Evolutionary conservation across 192 early-diverging fungal species (phyloP), one percentile per base, ranked within the genome.

Genomic region (Obelidium mucronatum): DNA sequence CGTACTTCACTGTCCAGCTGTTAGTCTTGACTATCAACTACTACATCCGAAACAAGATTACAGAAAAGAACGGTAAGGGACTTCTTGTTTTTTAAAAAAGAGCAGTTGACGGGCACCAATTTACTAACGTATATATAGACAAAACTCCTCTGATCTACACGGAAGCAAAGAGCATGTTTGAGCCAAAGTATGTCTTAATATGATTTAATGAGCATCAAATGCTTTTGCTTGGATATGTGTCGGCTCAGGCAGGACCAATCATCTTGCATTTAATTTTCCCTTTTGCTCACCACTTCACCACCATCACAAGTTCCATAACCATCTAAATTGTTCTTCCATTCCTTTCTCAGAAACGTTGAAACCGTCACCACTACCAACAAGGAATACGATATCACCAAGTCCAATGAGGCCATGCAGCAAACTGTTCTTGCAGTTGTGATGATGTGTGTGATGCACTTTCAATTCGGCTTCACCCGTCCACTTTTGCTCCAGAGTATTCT

Each of bases 391-490:
- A 77, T 89, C 53, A 90, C 90, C 79, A 83, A 91, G 59, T 75
- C 93, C 70, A 83, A 87, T 61, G 91, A 93, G 80, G 71, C 85
- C 26, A 73, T 93, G 64, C 94, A 91, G 71, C 90, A 92, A 67
- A 87, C 91, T 3, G 60, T 91, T 37, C 86, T 92, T 15, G 91
- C 92, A 17, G 64, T 92, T 35, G 90, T 80, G 8, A 86, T 97
- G 60, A 90, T 98, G 66, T 79, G 80, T 26, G 87, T 93, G 48
- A 86, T 97, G 81, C 91, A 98, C 83, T 93, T 92, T 84, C 90
- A 95, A 81, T 96, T 90, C 74, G 91, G 91, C 31, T 95, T 95
- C 68, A 86, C 94, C 52, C 93, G 95, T 75, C 96, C 96, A 4
- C 81, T 98, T 44, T 81, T 97, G 22, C 85, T 97, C 75, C 96